Evolutionary conservation across 805 yeast genomes (phyloP), one percentile per base, ranked within the genome.

Genomic region (Saturnispora ahearnii): DNA sequence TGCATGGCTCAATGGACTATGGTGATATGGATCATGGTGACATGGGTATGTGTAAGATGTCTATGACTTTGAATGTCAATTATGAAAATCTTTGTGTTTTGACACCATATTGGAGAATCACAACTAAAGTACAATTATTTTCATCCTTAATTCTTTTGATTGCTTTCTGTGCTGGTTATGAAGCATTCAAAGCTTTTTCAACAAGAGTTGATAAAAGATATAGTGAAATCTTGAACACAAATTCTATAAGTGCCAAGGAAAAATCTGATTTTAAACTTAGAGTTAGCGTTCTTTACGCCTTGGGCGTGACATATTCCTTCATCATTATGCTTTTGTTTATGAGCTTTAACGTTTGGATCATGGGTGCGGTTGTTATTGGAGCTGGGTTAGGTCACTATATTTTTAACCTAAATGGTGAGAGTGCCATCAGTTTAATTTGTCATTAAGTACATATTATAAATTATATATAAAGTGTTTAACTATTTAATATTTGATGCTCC

Each of bases 261-360:
- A 56, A 60, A 15, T 50, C 51, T 13, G 46, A 44, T 2, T 61
- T 54, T 50, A 66, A 60, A 44, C 12, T 62, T 3, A 62, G 59
- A 36, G 57, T 60, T 51, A 60, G 73, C 1, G n/a, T 59, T 2
- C 46, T 68, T 12, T 73, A 73, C 52, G 76, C 73, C 0, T 22
- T 68, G 15, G 62, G 67, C 50, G 73, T 72, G n/a, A 69, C 71
- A 15, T 71, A 68, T 55, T 70, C 74, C 3, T 71, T 73, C 50
- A 60, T 70, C 58, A 65, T 73, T 55, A 73, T 73, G 78, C 62
- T 73, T 55, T 68, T 73, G 11, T 73, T 73, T 51, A 73, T 73
- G 78, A 69, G 73, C 9, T 73, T 70, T 57, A 73, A 73, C 53
- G 63, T 70, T 45, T 73, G 75, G 74, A 61, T 72, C 38, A 73